These are phyloP conservation scores for Dinochytrium kinnereticum DNA, from an alignment of 371 early-diverging fungal genomes.

Conservation along the genomic window DNA sequence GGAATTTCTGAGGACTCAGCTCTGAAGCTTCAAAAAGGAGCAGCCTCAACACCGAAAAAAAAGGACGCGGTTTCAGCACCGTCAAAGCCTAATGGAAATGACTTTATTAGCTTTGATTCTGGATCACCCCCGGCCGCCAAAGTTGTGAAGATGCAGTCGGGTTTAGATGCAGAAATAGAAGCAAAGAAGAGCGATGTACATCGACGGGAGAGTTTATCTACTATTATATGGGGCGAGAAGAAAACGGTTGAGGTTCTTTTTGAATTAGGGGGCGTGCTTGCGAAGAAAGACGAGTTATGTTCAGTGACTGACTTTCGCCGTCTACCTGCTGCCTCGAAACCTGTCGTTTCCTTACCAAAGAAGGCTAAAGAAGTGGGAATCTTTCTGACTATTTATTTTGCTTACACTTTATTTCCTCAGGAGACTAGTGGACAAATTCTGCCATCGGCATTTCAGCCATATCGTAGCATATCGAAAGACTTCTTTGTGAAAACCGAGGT, in stretches of 20 bases:
- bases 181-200: not conserved
- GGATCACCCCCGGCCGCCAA: not conserved
- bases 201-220: not conserved
- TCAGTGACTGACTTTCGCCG: not conserved
- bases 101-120: not conserved
- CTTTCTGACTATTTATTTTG: not conserved
- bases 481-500: not conserved
- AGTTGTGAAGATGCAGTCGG: not conserved
- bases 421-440: not conserved
- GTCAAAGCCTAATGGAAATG: not conserved
- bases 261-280: not conserved
- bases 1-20: no score
- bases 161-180: not conserved
- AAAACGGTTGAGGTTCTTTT: not conserved
- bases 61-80: not conserved
- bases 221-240: not conserved
- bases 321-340: not conserved
- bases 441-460: not conserved
- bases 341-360: not conserved
- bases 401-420: not conserved
- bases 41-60: not conserved
- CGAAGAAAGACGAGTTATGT: not conserved
- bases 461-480: no score
- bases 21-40: no score
- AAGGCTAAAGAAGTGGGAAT: no score